A percentile compares a stretch with the other conserved stretches of the same genome.
Conservation (phyloP, 2,329 filamentous ascomycete species). For the Cordyceps cicadae region DNA sequence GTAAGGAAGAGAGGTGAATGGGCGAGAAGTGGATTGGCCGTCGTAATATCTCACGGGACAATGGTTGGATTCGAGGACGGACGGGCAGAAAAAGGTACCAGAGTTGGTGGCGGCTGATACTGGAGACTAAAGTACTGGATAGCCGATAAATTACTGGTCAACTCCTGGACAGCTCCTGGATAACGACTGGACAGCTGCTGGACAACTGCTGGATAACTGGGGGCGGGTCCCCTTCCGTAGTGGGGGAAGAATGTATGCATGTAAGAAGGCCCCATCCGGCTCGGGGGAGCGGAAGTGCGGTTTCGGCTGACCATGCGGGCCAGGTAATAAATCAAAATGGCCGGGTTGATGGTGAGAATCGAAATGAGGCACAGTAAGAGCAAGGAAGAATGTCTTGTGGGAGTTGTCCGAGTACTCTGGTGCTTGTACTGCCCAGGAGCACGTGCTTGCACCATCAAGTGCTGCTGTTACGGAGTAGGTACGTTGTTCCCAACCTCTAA, state of each 20-base stretch:
- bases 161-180: too few relatives aligned
- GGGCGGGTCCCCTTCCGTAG: background rate
- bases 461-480: too few relatives aligned
- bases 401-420: too few relatives aligned
- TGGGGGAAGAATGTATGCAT: background rate
- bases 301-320: constrained; percentile 2
- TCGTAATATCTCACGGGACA: constrained; percentile 3
- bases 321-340: background rate
- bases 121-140: too few relatives aligned
- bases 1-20: background rate
- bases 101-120: background rate
- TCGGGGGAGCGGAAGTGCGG: constrained; percentile 10
- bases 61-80: background rate
- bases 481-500: too few relatives aligned
- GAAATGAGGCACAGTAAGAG: background rate
- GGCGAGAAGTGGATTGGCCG: background rate
- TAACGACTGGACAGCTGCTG: too few relatives aligned
- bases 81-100: background rate
- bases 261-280: constrained; percentile 5
- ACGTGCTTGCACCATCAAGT: too few relatives aligned
- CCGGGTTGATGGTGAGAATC: background rate
- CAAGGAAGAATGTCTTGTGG: background rate
- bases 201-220: too few relatives aligned
- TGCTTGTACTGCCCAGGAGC: too few relatives aligned
- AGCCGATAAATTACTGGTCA: too few relatives aligned